phyloP scores from a whole-genome alignment of 768 basidiomycete species.

The Lenzites betulinus region DNA sequence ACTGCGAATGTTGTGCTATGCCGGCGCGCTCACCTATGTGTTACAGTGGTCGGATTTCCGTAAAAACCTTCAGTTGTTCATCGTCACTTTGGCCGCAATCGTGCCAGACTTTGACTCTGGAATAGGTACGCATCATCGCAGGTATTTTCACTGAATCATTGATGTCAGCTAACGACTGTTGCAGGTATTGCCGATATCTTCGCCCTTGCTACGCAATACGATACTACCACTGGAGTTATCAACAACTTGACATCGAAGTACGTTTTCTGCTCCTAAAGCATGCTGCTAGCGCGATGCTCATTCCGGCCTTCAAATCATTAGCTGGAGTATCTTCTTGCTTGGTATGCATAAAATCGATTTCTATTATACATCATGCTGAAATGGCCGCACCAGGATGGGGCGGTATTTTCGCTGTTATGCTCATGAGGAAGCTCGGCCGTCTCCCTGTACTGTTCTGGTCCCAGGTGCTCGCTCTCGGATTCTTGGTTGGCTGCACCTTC shows the following conservation, averaged over 20 bases:
- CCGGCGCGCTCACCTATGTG: neutral
- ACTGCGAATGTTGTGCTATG: neutral
- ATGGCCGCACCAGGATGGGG: constrained; percentile 48
- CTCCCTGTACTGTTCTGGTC: constrained; percentile 75
- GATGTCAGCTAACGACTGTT: neutral
- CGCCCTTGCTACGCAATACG: constrained; percentile 53
- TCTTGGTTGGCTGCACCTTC: constrained; percentile 60
- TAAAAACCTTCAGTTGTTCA: constrained; percentile 58
- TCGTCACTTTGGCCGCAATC: constrained; percentile 64
- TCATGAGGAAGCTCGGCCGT: constrained; percentile 63
- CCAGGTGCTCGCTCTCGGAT: constrained; percentile 57
- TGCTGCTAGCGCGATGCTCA: neutral
- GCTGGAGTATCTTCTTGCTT: constrained; percentile 67
- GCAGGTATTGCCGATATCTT: constrained; percentile 65
- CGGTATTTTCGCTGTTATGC: constrained; percentile 61
- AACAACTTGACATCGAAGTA: constrained; percentile 62
- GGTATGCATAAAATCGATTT: constrained; percentile 35
- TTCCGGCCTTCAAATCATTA: constrained; percentile 22
- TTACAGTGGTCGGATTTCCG: constrained; percentile 54
- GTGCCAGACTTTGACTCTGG: constrained; percentile 71
- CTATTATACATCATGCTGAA: neutral
- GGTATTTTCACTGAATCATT: too few relatives aligned
- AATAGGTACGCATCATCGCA: constrained; percentile 44
- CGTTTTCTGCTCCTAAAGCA: neutral
- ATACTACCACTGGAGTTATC: constrained; percentile 57